Conservation (phyloP, 2,329 filamentous ascomycete genomes). For the Epichloe festucae region DNA sequence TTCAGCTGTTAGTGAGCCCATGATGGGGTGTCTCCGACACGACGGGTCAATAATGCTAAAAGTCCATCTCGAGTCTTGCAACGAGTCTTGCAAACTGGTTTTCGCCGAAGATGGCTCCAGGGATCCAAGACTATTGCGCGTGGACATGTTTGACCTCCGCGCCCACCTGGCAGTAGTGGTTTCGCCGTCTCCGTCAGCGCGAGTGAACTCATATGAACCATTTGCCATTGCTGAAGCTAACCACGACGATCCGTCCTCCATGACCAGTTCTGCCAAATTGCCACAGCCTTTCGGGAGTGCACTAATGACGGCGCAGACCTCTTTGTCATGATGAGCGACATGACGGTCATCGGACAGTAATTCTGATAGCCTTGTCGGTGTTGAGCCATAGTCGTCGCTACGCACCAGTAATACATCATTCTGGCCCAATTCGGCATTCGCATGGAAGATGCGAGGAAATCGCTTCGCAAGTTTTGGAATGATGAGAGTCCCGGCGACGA, state of each 20-base stretch:
- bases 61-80: slow-evolving; percentile 47
- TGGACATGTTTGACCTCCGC: slow-evolving; percentile 24
- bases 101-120: slow-evolving; percentile 10
- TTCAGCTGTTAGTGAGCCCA: slow-evolving; percentile 52
- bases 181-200: slow-evolving; percentile 42
- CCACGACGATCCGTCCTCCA: slow-evolving; percentile 52
- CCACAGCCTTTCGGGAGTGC: slow-evolving; percentile 35
- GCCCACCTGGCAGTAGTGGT: slow-evolving; percentile 58
- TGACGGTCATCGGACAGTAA: slow-evolving; percentile 30
- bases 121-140: slow-evolving; percentile 9
- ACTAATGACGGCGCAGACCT: slow-evolving; percentile 57
- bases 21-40: slow-evolving; percentile 58
- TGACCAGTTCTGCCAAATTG: slow-evolving; percentile 50
- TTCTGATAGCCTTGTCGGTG: slow-evolving; percentile 14
- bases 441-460: slow-evolving; percentile 51
- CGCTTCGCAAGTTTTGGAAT: slow-evolving; percentile 45
- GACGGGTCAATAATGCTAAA: slow-evolving; percentile 65
- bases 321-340: slow-evolving; percentile 32
- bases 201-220: slow-evolving; percentile 54
- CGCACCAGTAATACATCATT: slow-evolving; percentile 60
- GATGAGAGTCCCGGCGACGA: slow-evolving; percentile 41
- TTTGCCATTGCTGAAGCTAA: slow-evolving; percentile 35
- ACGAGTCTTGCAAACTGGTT: slow-evolving; percentile 13
- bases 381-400: slow-evolving; percentile 49
- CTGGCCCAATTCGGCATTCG: slow-evolving; percentile 49